phyloP scores from a whole-genome alignment of 306 rosid species.

The Hippophae gyantsensis region DNA sequence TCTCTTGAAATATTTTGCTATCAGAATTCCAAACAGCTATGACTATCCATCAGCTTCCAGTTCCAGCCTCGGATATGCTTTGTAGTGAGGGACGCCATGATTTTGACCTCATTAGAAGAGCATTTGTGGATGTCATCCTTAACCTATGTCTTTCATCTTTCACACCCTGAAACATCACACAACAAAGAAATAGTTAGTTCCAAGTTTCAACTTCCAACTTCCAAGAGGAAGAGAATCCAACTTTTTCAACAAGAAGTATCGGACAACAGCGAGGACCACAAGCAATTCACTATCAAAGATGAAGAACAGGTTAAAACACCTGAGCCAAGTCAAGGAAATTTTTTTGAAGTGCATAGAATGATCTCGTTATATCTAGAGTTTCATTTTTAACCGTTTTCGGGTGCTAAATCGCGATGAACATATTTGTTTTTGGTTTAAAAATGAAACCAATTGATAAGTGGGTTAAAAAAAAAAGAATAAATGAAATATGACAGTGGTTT shows the following conservation, averaged over 20 bases:
- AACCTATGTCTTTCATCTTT: conserved; percentile 48
- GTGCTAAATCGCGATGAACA: no score
- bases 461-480: background rate
- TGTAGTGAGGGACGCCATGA: conserved; percentile 89
- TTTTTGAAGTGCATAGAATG: no score
- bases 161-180: conserved; percentile 41
- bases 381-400: no score
- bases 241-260: no score
- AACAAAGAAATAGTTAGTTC: background rate
- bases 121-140: conserved; percentile 38
- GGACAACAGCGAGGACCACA: no score
- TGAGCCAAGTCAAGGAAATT: background rate
- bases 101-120: conserved; percentile 43
- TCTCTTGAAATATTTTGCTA: conserved; percentile 15
- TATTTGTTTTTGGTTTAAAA: no score
- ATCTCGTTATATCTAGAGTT: no score
- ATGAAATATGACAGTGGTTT: conserved; percentile 9
- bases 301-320: no score
- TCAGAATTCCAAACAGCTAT: background rate
- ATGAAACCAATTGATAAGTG: background rate
- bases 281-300: no score
- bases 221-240: background rate
- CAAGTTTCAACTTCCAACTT: no score
- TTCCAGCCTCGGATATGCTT: conserved; percentile 71
- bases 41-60: conserved; percentile 27